Base-by-base conservation (phyloP, 1,284 basidiomycete genomes). In the Heliocybe sulcata region DNA sequence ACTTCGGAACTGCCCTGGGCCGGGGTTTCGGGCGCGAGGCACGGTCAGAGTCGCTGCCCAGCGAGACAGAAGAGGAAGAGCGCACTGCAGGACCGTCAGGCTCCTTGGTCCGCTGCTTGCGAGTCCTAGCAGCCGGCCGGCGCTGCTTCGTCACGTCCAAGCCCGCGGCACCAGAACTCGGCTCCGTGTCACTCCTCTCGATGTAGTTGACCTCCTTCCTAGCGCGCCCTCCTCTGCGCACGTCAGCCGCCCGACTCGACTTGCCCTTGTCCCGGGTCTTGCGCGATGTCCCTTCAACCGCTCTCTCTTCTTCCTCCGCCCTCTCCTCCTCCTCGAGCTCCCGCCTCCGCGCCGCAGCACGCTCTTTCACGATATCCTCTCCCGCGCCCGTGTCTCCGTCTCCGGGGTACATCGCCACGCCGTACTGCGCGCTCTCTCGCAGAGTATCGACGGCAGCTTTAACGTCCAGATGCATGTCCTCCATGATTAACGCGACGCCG, bases 371-470 rank as follows among this genome's bases (percentile, higher is more conserved):
- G 57, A 90, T 85, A 57, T 66, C 67, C n/a, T 61, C 71, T 2
- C 65, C 61, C 9, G 57, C 59, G 2, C 59, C 72, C 16, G 71
- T 75, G 57, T 67, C 72, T 52, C 77, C 76, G 45, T 77, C 80
- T 1, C 79, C 77, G 0, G 81, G 89, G 63, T 91, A 92, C 87
- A 91, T 91, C 1, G 83, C 79, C 3, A 85, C 82, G 1, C 89
- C 90, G 60, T 90, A 92, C 42, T 78, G 76, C 1, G 83, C 80
- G 60, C 88, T 91, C 49, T 88, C 85, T 22, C 83, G 75, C 42
- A 92, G 67, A n/a, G 83, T 81, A 20, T 69, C 64, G 12, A 87
- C 63, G 0, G 84, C 85, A 19, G 78, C 71, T 2, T 72, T 69
- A 62, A 56, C 67, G 31, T 69, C 63, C 14, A 83, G 68, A 1